These are phyloP conservation scores for Lasiodiplodia theobromae DNA, from an alignment of 2,329 filamentous ascomycete genomes.

Conservation along the genomic window DNA sequence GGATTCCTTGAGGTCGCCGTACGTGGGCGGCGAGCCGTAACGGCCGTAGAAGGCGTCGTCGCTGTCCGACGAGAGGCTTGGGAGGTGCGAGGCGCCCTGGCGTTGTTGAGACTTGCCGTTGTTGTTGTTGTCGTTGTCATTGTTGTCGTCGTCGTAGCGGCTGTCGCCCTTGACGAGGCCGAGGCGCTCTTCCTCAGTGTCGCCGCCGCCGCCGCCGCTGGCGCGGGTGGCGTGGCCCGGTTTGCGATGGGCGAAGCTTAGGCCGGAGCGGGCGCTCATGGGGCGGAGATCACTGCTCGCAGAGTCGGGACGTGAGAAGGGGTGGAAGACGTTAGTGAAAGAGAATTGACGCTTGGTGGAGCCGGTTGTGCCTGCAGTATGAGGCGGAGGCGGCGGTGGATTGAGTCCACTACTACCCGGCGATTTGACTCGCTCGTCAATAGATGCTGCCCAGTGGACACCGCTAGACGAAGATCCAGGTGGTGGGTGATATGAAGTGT, in stretches of 20 bases:
- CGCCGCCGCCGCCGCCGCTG: slow-evolving; percentile 45
- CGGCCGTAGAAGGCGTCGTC: slow-evolving; percentile 24
- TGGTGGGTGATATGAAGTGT: slow-evolving; percentile 52
- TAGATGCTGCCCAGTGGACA: slow-evolving; percentile 46
- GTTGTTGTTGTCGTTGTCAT: neutral
- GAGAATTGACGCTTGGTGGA: slow-evolving; percentile 79
- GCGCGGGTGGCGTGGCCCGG: slow-evolving; percentile 34
- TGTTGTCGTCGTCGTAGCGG: slow-evolving; percentile 8
- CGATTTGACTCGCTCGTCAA: slow-evolving; percentile 50
- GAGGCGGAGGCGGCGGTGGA: slow-evolving; percentile 67
- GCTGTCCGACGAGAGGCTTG: slow-evolving; percentile 13
- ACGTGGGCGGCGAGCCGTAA: slow-evolving; percentile 19
- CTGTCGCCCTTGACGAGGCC: slow-evolving; percentile 80
- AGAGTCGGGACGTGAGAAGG: slow-evolving; percentile 47
- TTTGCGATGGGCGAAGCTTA: slow-evolving; percentile 37
- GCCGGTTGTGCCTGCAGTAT: slow-evolving; percentile 47
- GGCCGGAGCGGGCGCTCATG: slow-evolving; percentile 36
- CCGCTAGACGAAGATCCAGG: slow-evolving; percentile 37
- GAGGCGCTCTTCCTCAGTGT: slow-evolving; percentile 81
- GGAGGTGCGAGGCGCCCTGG: neutral
- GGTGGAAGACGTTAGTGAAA: slow-evolving; percentile 82
- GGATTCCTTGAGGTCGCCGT: slow-evolving; percentile 19
- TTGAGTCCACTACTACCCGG: slow-evolving; percentile 51
- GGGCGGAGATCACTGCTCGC: slow-evolving; percentile 32
- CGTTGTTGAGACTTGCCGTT: neutral